These are phyloP conservation scores for Stagonosporopsis vannaccii DNA, from an alignment of 2,329 filamentous ascomycete genomes.

Conservation along the genomic window DNA sequence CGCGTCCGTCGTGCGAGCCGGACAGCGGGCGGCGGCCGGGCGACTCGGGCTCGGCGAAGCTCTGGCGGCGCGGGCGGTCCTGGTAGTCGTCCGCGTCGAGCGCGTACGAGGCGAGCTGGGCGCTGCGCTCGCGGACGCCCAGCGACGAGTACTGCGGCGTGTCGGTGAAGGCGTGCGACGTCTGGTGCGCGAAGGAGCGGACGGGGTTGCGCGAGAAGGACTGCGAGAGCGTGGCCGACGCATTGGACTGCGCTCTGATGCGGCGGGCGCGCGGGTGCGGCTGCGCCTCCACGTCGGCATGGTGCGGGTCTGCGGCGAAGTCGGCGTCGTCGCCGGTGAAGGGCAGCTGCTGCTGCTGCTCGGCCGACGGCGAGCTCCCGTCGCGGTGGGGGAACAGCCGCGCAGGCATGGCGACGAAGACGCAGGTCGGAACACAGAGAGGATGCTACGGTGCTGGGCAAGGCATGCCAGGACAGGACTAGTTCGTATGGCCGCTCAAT, in stretches of 20 bases:
- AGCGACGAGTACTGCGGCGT: conserved; percentile 75
- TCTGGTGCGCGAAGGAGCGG: conserved; percentile 74
- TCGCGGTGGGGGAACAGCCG: conserved; percentile 15
- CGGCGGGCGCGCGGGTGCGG: conserved; percentile 37
- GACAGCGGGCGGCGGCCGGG: conserved; percentile 24
- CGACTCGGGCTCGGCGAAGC: conserved; percentile 35
- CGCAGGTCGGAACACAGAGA: neutral
- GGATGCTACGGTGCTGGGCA: neutral
- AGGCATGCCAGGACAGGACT: conserved; percentile 12
- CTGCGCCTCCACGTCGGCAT: conserved; percentile 32
- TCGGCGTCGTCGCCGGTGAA: conserved; percentile 46
- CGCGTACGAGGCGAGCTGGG: conserved; percentile 83
- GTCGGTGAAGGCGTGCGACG: conserved; percentile 68
- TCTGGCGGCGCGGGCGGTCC: conserved; percentile 31
- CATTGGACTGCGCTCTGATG: conserved; percentile 35
- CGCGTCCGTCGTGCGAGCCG: conserved; percentile 33
- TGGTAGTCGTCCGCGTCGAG: conserved; percentile 57
- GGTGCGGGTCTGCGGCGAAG: conserved; percentile 30
- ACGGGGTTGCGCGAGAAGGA: conserved; percentile 64
- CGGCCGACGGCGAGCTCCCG: conserved; percentile 6
- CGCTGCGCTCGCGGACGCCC: conserved; percentile 84
- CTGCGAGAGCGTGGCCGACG: conserved; percentile 33
- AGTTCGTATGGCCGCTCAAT: conserved; percentile 4
- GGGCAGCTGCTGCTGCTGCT: conserved; percentile 31
- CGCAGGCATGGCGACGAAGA: conserved; percentile 9